Conservation (phyloP, 257 asterid species). For the Lycium ferocissimum region DNA sequence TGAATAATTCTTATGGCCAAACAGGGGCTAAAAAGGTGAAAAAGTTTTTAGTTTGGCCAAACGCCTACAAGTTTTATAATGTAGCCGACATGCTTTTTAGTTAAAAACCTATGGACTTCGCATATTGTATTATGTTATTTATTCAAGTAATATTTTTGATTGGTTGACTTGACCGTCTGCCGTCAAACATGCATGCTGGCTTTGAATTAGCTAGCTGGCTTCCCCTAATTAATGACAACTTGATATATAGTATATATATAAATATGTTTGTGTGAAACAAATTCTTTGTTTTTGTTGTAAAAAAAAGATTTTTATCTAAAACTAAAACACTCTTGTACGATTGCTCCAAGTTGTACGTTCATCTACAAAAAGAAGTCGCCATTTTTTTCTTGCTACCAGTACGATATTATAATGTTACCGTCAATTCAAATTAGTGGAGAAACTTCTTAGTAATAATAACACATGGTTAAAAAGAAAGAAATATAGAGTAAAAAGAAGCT, state of each 20-base stretch:
- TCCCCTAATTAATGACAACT: neutral
- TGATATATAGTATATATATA: neutral
- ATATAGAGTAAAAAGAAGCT: neutral
- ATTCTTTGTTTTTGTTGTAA: neutral
- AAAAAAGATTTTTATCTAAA: neutral
- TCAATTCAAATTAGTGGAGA: no score
- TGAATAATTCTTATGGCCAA: no score
- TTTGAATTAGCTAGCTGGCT: neutral
- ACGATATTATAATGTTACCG: no score
- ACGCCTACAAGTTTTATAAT: neutral
- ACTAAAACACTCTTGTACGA: neutral
- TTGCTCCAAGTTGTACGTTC: neutral
- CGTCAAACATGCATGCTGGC: neutral
- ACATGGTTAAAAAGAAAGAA: neutral
- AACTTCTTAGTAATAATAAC: neutral
- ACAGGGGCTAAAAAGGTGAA: no score
- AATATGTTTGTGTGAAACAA: neutral
- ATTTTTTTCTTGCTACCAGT: no score
- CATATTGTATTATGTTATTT: neutral
- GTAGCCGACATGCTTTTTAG: neutral
- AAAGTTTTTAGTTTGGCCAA: neutral
- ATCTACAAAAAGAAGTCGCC: neutral
- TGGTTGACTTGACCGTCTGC: conserved; percentile 13
- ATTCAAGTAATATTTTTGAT: neutral
- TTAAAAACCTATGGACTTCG: conserved; percentile 10